Conservation (phyloP, 2,329 filamentous ascomycete genomes). For the Ceratocystis colombiana region DNA sequence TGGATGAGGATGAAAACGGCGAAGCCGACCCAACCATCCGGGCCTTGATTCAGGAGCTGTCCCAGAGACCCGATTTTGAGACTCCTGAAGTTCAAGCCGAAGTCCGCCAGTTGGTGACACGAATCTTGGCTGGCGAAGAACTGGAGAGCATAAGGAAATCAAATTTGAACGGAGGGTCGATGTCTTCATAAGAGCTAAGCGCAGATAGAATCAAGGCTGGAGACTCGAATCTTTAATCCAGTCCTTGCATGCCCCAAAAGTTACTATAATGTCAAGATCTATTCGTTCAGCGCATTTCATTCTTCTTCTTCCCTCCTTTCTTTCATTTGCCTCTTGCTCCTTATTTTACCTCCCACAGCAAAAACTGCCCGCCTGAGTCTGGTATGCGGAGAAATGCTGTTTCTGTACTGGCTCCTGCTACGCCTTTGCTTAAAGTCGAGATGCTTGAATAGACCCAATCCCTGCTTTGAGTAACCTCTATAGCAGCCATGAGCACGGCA, state of each 20-base stretch:
- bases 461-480: not conserved
- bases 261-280: not conserved
- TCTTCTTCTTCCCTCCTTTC: not conserved
- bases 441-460: constrained; percentile 32
- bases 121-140: constrained; percentile 61
- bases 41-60: constrained; percentile 78
- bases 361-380: constrained; percentile 39
- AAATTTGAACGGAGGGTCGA: not conserved
- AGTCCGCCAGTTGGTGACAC: constrained; percentile 66
- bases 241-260: not conserved
- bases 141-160: constrained; percentile 38
- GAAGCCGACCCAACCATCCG: constrained; percentile 73
- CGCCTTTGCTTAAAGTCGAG: constrained; percentile 41
- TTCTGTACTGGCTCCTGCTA: constrained; percentile 39
- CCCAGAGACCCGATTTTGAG: constrained; percentile 72
- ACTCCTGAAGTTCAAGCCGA: constrained; percentile 69
- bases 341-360: constrained; percentile 48
- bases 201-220: not conserved
- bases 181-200: not conserved
- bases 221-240: not conserved
- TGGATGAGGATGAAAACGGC: constrained; percentile 45
- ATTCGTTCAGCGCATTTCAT: not conserved
- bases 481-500: constrained; percentile 6
- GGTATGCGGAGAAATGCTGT: constrained; percentile 46
- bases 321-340: constrained; percentile 24